Evolutionary conservation across 148 eudicot genomes (phyloP), one percentile per base, ranked within the genome.

Genomic region (Fagopyrum esculentum): DNA sequence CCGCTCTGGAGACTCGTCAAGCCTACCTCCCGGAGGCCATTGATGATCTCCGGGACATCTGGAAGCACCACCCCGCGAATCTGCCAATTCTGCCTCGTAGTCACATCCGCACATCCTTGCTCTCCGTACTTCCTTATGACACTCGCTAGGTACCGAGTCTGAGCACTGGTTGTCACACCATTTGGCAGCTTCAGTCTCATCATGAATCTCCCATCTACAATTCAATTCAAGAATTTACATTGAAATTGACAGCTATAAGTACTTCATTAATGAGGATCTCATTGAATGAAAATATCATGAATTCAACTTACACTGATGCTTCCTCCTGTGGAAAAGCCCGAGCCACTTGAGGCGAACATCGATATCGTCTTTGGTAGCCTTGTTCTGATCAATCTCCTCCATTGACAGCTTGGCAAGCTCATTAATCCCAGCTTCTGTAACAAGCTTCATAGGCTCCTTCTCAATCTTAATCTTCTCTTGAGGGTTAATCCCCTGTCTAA

Each of bases 71-170:
- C 99, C 6, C 99, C 99, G 4, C 99, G 85, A 30, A 95, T 95
- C 78, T 95, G 99, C 99, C 99, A 95, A 81, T 92, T 95, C 76
- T 95, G 99, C 83, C 99, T 81, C 0, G 99, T 95, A 0, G 99
- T 95, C 46, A 95, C 93, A 74, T 95, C 99, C 0, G 99, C 97
- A 51, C 99, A 95, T 0, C 99, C 99, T 29, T 95, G 96, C n/a
- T 88, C 77, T 0, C 99, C 97, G 17, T 95, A 95, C 49, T 92
- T 83, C 83, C 84, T 82, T 75, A 95, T 95, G 6, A 90, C 96
- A 46, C 97, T 92, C 4, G 97, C 99, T 30, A 95, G 51, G 79
- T 90, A 95, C 61, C 97, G 85, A 17, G 99, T 95, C 51, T 95
- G 99, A 1, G 85, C 92, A 60, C 99, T 90, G 0, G 96, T 90